Evolutionary conservation across 768 basidiomycete genomes (phyloP).

Genomic region (Collybia sp.): DNA sequence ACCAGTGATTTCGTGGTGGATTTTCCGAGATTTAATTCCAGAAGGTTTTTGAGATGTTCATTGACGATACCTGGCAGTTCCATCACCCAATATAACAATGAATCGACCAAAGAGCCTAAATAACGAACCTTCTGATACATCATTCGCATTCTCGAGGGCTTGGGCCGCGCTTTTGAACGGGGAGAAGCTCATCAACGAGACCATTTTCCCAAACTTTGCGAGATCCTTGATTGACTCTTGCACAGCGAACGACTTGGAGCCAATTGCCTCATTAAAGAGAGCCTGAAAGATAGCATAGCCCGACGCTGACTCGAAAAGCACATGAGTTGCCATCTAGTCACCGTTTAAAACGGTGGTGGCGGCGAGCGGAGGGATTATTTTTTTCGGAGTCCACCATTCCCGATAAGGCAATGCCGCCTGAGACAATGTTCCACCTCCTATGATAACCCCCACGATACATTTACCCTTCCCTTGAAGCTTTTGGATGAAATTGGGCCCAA

Average conservation of each 20-base stretch:
- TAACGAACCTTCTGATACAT: slow-evolving; percentile 85
- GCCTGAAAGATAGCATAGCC: slow-evolving; percentile 93
- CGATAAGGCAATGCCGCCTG: slow-evolving; percentile 6
- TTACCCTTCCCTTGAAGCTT: background rate
- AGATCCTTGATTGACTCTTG: slow-evolving; percentile 88
- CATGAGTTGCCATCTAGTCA: slow-evolving; percentile 68
- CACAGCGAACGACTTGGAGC: slow-evolving; percentile 66
- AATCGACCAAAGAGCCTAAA: background rate
- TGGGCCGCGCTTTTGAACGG: slow-evolving; percentile 94
- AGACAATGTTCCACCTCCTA: too few relatives aligned
- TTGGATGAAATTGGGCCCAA: too few relatives aligned
- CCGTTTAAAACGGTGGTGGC: slow-evolving; percentile 26
- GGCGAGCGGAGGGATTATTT: slow-evolving; percentile 18
- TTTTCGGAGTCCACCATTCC: slow-evolving; percentile 19
- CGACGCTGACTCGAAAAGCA: slow-evolving; percentile 90
- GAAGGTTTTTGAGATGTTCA: slow-evolving; percentile 74
- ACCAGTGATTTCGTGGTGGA: slow-evolving; percentile 65
- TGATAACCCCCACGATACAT: background rate
- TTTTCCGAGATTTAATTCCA: slow-evolving; percentile 86
- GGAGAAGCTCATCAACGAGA: slow-evolving; percentile 82
- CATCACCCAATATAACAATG: slow-evolving; percentile 3
- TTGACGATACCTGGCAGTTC: slow-evolving; percentile 67
- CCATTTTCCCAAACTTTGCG: slow-evolving; percentile 89
- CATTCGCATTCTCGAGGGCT: slow-evolving; percentile 93
- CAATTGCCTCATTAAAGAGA: slow-evolving; percentile 85